Conservation (phyloP, 1,139 yeast genomes). For the Diutina pseudorugosa region DNA sequence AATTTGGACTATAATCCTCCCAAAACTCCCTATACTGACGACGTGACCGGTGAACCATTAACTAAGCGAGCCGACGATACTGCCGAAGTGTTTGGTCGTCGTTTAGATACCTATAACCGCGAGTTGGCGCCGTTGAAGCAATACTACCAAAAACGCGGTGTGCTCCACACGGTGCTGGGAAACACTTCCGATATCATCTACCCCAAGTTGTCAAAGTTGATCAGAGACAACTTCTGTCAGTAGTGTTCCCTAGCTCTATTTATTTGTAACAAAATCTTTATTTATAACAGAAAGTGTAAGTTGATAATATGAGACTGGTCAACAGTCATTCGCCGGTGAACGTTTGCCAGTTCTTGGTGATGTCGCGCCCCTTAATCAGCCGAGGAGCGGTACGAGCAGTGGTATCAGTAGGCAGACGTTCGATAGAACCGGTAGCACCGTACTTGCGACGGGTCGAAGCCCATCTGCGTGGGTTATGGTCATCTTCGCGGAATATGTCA, state of each 20-base stretch:
- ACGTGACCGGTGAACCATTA: constrained; percentile 78
- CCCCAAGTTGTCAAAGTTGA: constrained; percentile 46
- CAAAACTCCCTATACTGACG: constrained; percentile 66
- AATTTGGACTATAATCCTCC: constrained; percentile 86
- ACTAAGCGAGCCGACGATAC: constrained; percentile 75
- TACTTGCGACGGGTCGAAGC: not conserved
- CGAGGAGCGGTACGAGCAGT: not conserved
- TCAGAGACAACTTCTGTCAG: constrained; percentile 9
- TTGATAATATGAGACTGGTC: not conserved
- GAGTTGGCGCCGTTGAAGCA: constrained; percentile 54
- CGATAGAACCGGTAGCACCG: not conserved
- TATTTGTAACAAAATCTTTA: not conserved
- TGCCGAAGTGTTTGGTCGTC: constrained; percentile 48
- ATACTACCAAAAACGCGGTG: constrained; percentile 41
- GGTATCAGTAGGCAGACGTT: not conserved
- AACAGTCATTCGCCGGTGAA: not conserved
- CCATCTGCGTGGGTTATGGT: not conserved
- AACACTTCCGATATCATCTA: constrained; percentile 74
- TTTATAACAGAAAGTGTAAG: too few species aligned
- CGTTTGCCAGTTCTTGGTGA: not conserved
- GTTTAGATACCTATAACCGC: constrained; percentile 51
- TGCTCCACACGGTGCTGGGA: constrained; percentile 52
- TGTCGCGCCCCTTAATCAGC: not conserved
- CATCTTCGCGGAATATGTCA: not conserved
- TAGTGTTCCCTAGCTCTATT: too few species aligned